These are phyloP conservation scores for Cadophora malorum DNA, from an alignment of 2,329 filamentous ascomycete genomes.

Conservation along the genomic window DNA sequence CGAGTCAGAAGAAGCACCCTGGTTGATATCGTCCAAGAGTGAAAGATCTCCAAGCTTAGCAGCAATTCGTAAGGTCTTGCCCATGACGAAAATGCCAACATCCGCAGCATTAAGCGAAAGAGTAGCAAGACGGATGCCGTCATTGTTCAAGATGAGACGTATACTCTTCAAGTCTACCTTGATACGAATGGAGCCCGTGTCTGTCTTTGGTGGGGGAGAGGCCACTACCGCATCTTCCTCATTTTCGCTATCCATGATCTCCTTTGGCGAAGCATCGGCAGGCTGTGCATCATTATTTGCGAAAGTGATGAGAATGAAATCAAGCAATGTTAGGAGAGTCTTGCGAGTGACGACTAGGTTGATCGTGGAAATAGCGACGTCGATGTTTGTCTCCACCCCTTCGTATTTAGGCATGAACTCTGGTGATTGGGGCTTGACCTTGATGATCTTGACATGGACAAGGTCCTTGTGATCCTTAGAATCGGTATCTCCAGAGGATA, in stretches of 20 bases:
- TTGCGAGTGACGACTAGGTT: slow-evolving; percentile 93
- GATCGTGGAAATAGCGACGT: slow-evolving; percentile 91
- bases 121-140: slow-evolving; percentile 92
- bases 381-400: slow-evolving; percentile 91
- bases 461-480: slow-evolving; percentile 83
- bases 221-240: slow-evolving; percentile 41
- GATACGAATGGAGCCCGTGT: slow-evolving; percentile 72
- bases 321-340: slow-evolving; percentile 88
- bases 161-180: slow-evolving; percentile 95
- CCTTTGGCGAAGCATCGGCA: slow-evolving; percentile 46
- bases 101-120: slow-evolving; percentile 92
- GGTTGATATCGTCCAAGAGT: slow-evolving; percentile 91
- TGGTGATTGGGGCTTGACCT: slow-evolving; percentile 88
- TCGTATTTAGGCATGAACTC: slow-evolving; percentile 93
- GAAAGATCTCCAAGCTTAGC: slow-evolving; percentile 87
- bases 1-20: slow-evolving; percentile 82
- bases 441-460: slow-evolving; percentile 86
- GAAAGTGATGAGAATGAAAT: slow-evolving; percentile 95
- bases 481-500: slow-evolving; percentile 79
- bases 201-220: slow-evolving; percentile 28
- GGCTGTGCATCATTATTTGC: slow-evolving; percentile 62
- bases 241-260: slow-evolving; percentile 48
- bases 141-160: slow-evolving; percentile 93
- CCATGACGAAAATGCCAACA: slow-evolving; percentile 86
- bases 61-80: slow-evolving; percentile 84